Percentiles rank a stretch among this genome's conserved stretches.
Conservation (phyloP, 441 rosid genomes). For the Populus trichocarpa region DNA sequence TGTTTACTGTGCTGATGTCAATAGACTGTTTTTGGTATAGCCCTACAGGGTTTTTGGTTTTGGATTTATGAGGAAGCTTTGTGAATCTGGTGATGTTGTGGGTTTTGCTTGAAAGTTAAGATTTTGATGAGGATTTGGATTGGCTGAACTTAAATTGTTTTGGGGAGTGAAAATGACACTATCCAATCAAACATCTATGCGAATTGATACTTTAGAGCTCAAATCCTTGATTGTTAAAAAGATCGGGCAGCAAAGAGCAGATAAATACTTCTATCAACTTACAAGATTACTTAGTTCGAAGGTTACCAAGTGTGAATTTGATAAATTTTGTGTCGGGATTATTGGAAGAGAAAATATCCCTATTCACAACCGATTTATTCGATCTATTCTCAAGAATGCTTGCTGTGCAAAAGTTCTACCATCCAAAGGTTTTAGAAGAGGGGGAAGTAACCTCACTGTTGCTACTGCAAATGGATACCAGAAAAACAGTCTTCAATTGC, state of each 20-base stretch:
- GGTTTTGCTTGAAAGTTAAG: background rate
- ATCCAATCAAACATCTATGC: slow-evolving; percentile 5
- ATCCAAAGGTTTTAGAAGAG: slow-evolving; percentile 18
- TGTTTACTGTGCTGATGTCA: background rate
- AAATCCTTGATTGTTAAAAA: slow-evolving; percentile 42
- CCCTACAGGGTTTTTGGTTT: too few species aligned
- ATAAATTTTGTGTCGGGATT: slow-evolving; percentile 43
- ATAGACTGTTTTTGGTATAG: background rate
- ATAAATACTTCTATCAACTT: slow-evolving; percentile 59
- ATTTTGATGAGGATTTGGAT: background rate
- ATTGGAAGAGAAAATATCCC: slow-evolving; percentile 56
- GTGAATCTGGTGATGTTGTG: background rate
- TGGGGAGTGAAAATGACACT: background rate
- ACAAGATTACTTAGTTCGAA: slow-evolving; percentile 48
- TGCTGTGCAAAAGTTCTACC: slow-evolving; percentile 43
- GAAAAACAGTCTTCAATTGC: slow-evolving; percentile 27
- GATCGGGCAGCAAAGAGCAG: slow-evolving; percentile 57
- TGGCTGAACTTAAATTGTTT: too few species aligned
- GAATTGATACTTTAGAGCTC: slow-evolving; percentile 47
- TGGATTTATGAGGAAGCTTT: background rate
- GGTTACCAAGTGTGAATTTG: slow-evolving; percentile 57
- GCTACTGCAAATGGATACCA: slow-evolving; percentile 29
- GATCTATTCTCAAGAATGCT: slow-evolving; percentile 63
- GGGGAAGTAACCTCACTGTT: slow-evolving; percentile 22
- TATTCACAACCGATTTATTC: slow-evolving; percentile 59